Base-by-base conservation (phyloP, 1,284 basidiomycete genomes). In the Cystobasidium slooffiae region DNA sequence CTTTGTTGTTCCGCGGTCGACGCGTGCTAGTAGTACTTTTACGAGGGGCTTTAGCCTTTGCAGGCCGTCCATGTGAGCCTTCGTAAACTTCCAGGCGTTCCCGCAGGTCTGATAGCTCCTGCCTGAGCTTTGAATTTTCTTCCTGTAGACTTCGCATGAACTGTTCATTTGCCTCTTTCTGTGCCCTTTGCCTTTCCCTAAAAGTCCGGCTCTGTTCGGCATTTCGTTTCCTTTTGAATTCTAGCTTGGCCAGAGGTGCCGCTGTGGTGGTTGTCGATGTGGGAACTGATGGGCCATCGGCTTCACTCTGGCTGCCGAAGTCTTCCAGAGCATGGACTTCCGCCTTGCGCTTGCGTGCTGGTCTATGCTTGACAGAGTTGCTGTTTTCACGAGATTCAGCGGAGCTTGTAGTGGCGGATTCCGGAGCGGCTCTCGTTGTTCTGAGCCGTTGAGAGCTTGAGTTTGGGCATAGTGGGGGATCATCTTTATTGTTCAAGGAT, bases 131-230 rank as follows among this genome's bases (percentile, higher is more conserved):
- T 1, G n/a, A 4, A 18, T 66, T 66, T 41, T 66, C 64, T 43
- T 66, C 31, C 53, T 66, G 49, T 20, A 66, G 49, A 18, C 18
- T 6, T 22, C 53, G 22, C 31, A 66, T n/a, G 14, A 37, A 31
- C 5, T 16, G 14, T 7, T 47, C 20, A 43, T 20, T 53, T 4
- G 22, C 49, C 24, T 66, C 64, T 31, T 47, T 66, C 39, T 18
- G 31, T 12, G 64, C 51, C 6, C 51, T 3, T 47, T 66, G 64
- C 16, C 64, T 7, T 52, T 66, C 64, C 16, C 64, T 43, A 47
- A 66, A 66, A 14, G 64, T 66, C 6, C 64, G 64, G n/a, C 64
- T 66, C 37, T 66, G 64, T 53, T 66, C 64, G 31, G 64, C 64
- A 22, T 66, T 66, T 24, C 51, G 39, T 41, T 52, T 43, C n/a